A percentile compares a stretch with the other conserved stretches of the same genome.
Conservation (phyloP, 1,284 basidiomycete species). For the Erythrobasidium hasegawianum region DNA sequence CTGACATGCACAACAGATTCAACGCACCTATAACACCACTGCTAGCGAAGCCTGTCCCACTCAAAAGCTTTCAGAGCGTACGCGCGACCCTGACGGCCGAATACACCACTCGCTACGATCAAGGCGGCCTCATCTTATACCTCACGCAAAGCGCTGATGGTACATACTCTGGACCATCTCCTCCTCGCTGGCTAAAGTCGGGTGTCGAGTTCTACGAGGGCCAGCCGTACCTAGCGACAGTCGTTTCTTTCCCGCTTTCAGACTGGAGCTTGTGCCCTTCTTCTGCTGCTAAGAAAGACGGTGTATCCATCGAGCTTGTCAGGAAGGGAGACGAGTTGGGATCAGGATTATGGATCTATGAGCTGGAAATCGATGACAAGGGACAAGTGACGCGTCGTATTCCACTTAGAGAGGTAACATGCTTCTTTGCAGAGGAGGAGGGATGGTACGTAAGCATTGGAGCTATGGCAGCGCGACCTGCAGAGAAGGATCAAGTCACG, state of each 20-base stretch:
- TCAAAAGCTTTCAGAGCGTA: constrained; percentile 6
- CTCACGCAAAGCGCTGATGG: not conserved
- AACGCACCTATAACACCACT: constrained; percentile 2
- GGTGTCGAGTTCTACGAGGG: constrained; percentile 22
- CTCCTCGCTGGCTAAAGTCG: constrained; percentile 18
- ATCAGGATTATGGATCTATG: constrained; percentile 16
- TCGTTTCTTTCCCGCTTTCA: not conserved
- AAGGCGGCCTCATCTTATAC: constrained; percentile 19
- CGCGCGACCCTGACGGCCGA: constrained; percentile 1
- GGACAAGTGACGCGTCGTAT: not conserved
- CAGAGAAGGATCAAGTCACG: not conserved
- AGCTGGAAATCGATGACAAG: not conserved
- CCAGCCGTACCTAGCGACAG: constrained; percentile 20
- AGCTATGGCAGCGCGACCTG: constrained; percentile 19
- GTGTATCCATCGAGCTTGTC: constrained; percentile 4
- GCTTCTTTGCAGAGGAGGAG: constrained; percentile 24
- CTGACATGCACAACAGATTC: not conserved
- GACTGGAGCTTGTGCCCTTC: constrained; percentile 9
- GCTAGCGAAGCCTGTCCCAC: not conserved
- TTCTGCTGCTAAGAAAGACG: not conserved
- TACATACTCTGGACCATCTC: too few relatives aligned
- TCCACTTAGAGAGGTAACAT: constrained; percentile 15
- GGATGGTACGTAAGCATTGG: constrained; percentile 4
- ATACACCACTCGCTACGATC: constrained; percentile 23
- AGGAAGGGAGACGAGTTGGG: constrained; percentile 21